A percentile compares a stretch with the other conserved stretches of the same genome.
Evolutionary conservation across 768 basidiomycete genomes (phyloP).

Genomic region (Phylloporus sp.): DNA sequence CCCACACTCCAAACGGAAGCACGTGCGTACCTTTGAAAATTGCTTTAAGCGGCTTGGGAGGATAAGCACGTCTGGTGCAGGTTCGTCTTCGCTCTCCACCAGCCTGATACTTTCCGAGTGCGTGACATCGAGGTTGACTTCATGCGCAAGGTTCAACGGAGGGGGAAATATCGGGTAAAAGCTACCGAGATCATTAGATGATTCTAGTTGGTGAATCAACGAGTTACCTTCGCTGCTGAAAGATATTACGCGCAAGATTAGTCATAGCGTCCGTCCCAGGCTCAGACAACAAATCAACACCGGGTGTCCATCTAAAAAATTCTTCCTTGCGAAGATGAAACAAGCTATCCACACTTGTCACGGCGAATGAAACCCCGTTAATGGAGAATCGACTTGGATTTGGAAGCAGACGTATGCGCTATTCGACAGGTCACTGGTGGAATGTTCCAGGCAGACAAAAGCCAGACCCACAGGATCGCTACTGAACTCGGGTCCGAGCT

Average conservation of each 20-base stretch:
- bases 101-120: conserved; percentile 55
- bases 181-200: conserved; percentile 37
- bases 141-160: conserved; percentile 65
- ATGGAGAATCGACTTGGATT: conserved; percentile 87
- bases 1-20: too few species aligned
- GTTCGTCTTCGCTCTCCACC: conserved; percentile 34
- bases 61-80: conserved; percentile 80
- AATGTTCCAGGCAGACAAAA: background rate
- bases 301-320: conserved; percentile 62
- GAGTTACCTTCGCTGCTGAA: conserved; percentile 81
- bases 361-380: conserved; percentile 76
- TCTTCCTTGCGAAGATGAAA: conserved; percentile 90
- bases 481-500: conserved; percentile 42
- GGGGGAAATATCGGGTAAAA: conserved; percentile 96
- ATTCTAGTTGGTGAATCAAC: background rate
- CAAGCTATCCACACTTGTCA: conserved; percentile 81
- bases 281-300: conserved; percentile 50
- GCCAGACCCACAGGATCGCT: conserved; percentile 48
- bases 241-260: conserved; percentile 69
- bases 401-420: conserved; percentile 79
- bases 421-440: background rate
- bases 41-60: conserved; percentile 86
- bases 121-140: conserved; percentile 87
- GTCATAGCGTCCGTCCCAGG: conserved; percentile 70
- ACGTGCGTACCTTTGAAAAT: conserved; percentile 70